Evolutionary conservation across 805 yeast genomes (phyloP).

Genomic region (Saturnispora sanitii): DNA sequence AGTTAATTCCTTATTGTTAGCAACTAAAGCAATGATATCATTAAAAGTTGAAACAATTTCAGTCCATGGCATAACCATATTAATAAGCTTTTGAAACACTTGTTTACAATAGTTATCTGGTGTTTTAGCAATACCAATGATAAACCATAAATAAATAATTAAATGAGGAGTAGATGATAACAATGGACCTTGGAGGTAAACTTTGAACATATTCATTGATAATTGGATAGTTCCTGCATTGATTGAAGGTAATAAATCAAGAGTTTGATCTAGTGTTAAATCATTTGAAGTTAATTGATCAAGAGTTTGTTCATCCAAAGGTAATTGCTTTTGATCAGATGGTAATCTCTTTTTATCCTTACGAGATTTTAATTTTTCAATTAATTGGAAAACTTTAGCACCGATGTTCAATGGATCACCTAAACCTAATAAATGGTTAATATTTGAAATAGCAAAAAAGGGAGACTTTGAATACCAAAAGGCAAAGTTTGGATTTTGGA

Average conservation of each 20-base stretch:
- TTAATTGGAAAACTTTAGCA: constrained; percentile 61
- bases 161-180: constrained; percentile 65
- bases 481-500: constrained; percentile 21
- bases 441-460: constrained; percentile 65
- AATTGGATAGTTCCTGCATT: constrained; percentile 49
- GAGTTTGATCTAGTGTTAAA: constrained; percentile 32
- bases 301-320: constrained; percentile 14
- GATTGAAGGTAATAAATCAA: neutral
- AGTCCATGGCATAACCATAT: constrained; percentile 48
- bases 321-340: constrained; percentile 13
- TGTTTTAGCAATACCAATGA: constrained; percentile 52
- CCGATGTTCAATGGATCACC: constrained; percentile 71
- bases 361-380: constrained; percentile 62
- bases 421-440: constrained; percentile 66
- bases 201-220: constrained; percentile 56
- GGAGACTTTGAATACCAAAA: constrained; percentile 75
- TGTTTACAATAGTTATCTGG: constrained; percentile 36
- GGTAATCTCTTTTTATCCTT: constrained; percentile 53
- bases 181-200: constrained; percentile 61
- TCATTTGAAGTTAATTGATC: constrained; percentile 31
- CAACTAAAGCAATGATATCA: constrained; percentile 35
- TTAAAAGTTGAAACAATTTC: constrained; percentile 54
- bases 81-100: constrained; percentile 40
- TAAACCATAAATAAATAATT: constrained; percentile 67
- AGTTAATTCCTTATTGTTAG: constrained; percentile 19